Conservation (phyloP, 148 eudicot genomes). For the Rheum nobile region DNA sequence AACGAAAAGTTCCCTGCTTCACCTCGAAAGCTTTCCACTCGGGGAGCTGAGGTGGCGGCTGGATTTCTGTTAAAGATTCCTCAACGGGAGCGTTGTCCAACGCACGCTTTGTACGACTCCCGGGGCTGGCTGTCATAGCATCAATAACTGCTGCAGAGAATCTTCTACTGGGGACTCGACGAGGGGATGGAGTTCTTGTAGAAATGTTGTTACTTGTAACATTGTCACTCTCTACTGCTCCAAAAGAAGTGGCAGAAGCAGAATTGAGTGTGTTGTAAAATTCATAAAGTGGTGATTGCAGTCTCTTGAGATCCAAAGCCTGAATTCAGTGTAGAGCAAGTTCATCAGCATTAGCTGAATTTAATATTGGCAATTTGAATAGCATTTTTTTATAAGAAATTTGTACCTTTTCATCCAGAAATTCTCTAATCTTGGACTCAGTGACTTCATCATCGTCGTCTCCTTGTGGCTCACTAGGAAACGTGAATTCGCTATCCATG, state of each 20-base stretch:
- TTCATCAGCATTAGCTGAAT: not conserved
- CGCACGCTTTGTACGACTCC: constrained; percentile 23
- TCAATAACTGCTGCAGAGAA: constrained; percentile 18
- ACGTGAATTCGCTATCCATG: not conserved
- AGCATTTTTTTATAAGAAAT: not conserved
- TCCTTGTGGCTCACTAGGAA: constrained; percentile 7
- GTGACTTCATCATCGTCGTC: constrained; percentile 90
- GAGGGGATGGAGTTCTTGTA: constrained; percentile 29
- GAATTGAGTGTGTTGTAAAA: constrained; percentile 50
- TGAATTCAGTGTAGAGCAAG: constrained; percentile 9
- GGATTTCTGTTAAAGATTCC: constrained; percentile 13
- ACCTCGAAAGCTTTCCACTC: constrained; percentile 15
- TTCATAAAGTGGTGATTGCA: constrained; percentile 54
- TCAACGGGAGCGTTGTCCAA: constrained; percentile 17
- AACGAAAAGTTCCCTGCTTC: constrained; percentile 23
- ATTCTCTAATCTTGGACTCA: constrained; percentile 66
- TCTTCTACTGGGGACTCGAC: constrained; percentile 23
- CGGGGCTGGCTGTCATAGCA: constrained; percentile 16
- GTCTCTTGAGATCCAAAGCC: constrained; percentile 76
- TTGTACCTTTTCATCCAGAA: constrained; percentile 72
- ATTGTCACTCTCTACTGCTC: constrained; percentile 20
- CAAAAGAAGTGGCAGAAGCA: constrained; percentile 12
- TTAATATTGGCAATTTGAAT: not conserved
- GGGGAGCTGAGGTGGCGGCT: constrained; percentile 13
- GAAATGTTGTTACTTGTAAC: constrained; percentile 17